Percentiles rank a stretch among this genome's conserved stretches.
Evolutionary conservation across 129 eudicot species (phyloP).

Genomic region (carrot (Daucus carota)): DNA sequence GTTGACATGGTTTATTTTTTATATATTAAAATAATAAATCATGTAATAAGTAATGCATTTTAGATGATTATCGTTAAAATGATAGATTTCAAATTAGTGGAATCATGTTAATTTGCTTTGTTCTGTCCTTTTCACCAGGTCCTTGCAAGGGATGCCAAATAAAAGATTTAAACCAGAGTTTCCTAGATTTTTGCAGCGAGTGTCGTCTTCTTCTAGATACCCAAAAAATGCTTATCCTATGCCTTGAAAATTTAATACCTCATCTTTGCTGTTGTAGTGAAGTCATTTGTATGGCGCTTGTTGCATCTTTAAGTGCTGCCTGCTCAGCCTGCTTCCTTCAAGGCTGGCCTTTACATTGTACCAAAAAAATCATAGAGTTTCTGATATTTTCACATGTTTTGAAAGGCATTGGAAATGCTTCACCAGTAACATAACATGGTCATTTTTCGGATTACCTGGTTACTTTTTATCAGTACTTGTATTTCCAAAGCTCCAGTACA

Average conservation of each 20-base stretch:
- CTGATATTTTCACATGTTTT: background rate
- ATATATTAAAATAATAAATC: background rate
- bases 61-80: background rate
- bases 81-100: background rate
- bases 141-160: constrained; percentile 51
- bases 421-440: background rate
- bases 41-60: background rate
- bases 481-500: background rate
- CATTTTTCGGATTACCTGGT: background rate
- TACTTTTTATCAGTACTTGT: background rate
- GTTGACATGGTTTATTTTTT: background rate
- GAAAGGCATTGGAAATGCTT: background rate
- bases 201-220: constrained; percentile 70
- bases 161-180: constrained; percentile 66
- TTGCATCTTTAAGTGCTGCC: background rate
- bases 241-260: constrained; percentile 29
- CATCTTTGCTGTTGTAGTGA: background rate
- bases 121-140: constrained; percentile 26
- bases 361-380: background rate
- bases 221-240: constrained; percentile 62
- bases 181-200: constrained; percentile 45
- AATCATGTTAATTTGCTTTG: background rate
- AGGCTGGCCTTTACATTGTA: background rate
- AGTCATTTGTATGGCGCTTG: background rate
- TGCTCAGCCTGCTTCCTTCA: background rate